Evolutionary conservation across 805 yeast species (phyloP), one percentile per base, ranked within the genome.

Genomic region (Lipomyces orientalis): DNA sequence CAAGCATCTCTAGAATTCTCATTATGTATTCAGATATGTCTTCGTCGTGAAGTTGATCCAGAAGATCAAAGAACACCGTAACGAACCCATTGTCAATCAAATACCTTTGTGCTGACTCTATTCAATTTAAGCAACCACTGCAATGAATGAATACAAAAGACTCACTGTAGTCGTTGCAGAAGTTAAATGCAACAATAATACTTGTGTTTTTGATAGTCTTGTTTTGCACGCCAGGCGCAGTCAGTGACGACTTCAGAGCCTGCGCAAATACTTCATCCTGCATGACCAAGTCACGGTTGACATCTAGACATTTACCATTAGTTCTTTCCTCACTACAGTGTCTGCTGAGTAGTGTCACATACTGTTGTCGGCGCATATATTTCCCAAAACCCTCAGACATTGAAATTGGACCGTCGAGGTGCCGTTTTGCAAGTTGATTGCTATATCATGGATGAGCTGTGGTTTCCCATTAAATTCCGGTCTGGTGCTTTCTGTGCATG

Each of bases 361-460:
- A 65, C 68, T 59, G 49, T 65, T 58, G 25, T 65, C 68, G 2
- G 62, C 68, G 56, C 65, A 65, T 8, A 61, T 39, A 29, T 65
- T 65, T 8, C 33, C 65, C 9, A 65, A 49, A 8, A 65, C 65
- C 7, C 68, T 60, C 34, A 65, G 39, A 46, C 68, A 61, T 31
- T 65, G 64, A 39, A 51, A 61, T 55, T 51, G 34, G 14, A 51
- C 59, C 8, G 37, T 22, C 9, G 54, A 6, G 16, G 31, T 8
- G 16, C 31, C 62, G 46, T 51, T 33, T 60, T 39, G 37, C n/a
- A 57, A 14, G 31, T 22, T 19, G 31, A 14, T 60, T 33, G 16
- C 62, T 14, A 59, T 19, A n/a, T 59, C 56, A 10, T 43, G 37
- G 5, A 46, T 19, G 8, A 59, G 43, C 31, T 14, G 61, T 4